Percentiles rank a stretch among this genome's conserved stretches.
phyloP scores from a whole-genome alignment of 129 eudicot genomes.

The Flaveria brownii region DNA sequence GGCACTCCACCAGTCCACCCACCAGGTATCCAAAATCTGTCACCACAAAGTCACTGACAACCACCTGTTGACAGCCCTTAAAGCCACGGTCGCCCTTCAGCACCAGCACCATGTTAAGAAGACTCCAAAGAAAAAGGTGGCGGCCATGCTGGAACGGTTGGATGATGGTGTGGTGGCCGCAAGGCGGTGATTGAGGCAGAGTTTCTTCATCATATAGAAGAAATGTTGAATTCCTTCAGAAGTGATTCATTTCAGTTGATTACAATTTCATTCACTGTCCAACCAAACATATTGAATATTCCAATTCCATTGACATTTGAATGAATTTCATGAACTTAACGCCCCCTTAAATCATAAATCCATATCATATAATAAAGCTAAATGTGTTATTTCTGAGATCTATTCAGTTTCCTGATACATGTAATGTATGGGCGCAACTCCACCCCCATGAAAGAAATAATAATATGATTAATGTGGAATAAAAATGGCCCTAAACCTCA shows the following conservation, averaged over 20 bases:
- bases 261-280: too few species aligned
- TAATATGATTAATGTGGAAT: slow-evolving; percentile 19
- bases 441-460: slow-evolving; percentile 29
- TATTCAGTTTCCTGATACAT: slow-evolving; percentile 27
- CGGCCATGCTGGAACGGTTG: slow-evolving; percentile 43
- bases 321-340: background rate
- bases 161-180: too few species aligned
- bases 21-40: too few species aligned
- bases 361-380: background rate
- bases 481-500: slow-evolving; percentile 28
- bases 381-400: slow-evolving; percentile 30
- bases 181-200: slow-evolving; percentile 50
- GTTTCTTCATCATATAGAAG: slow-evolving; percentile 26
- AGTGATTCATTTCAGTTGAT: too few species aligned
- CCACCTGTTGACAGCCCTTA: too few species aligned
- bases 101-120: too few species aligned
- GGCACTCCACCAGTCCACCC: too few species aligned
- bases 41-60: too few species aligned
- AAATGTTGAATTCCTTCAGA: too few species aligned
- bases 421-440: slow-evolving; percentile 13
- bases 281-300: background rate
- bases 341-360: background rate
- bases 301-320: background rate
- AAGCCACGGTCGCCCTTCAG: too few species aligned
- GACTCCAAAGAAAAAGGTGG: too few species aligned